Conservation (phyloP, 768 basidiomycete species). For the Hortiboletus flavorubellus region DNA sequence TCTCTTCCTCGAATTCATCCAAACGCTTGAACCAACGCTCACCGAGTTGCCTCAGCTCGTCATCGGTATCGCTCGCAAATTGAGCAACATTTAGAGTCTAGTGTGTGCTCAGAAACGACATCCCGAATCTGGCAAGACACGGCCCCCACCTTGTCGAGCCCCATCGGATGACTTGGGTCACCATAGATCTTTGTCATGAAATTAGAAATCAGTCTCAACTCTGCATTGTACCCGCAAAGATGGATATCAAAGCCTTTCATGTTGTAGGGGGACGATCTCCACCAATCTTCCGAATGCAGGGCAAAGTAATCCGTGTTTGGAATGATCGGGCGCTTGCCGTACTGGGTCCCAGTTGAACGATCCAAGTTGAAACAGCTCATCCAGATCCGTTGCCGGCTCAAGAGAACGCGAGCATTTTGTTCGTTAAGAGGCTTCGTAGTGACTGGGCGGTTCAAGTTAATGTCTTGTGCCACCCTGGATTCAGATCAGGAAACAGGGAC, state of each 20-base stretch:
- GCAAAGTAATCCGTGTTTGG: constrained; percentile 74
- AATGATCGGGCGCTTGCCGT: constrained; percentile 85
- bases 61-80: constrained; percentile 65
- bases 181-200: constrained; percentile 68
- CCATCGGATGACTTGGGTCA: constrained; percentile 69
- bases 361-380: constrained; percentile 89
- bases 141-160: constrained; percentile 61
- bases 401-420: constrained; percentile 77
- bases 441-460: constrained; percentile 80
- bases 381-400: constrained; percentile 90
- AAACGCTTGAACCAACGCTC: constrained; percentile 53
- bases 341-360: constrained; percentile 82
- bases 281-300: constrained; percentile 67
- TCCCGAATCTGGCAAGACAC: not conserved
- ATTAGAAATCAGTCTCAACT: constrained; percentile 58
- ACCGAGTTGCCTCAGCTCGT: constrained; percentile 55
- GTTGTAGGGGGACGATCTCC: constrained; percentile 63
- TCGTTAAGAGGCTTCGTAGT: constrained; percentile 76
- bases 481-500: constrained; percentile 5
- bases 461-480: constrained; percentile 77
- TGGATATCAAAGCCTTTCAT: constrained; percentile 78
- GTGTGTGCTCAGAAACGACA: not conserved
- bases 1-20: constrained; percentile 50
- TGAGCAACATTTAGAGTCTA: constrained; percentile 63
- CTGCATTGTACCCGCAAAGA: constrained; percentile 71